A percentile compares a stretch with the other conserved stretches of the same genome.
Conservation (phyloP, 371 early-diverging fungal species). For the Sporodiniella umbellata region DNA sequence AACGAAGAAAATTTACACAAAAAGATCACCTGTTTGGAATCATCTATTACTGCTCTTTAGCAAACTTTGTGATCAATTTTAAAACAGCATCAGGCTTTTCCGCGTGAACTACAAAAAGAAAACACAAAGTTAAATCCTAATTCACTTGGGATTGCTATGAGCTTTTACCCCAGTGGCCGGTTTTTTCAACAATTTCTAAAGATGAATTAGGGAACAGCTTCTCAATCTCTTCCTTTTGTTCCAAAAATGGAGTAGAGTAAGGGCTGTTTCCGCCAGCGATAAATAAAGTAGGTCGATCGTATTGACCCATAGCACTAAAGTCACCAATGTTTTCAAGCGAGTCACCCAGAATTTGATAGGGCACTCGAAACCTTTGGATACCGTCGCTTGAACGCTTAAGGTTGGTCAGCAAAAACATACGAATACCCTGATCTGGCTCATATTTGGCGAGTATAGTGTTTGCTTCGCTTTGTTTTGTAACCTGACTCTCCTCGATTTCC, state of each 20-base stretch:
- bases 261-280: slow-evolving; percentile 73
- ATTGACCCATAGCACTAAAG: slow-evolving; percentile 35
- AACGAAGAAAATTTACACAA: too few relatives aligned
- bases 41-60: slow-evolving; percentile 7
- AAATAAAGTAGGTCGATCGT: slow-evolving; percentile 69
- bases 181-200: slow-evolving; percentile 57
- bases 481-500: slow-evolving; percentile 55
- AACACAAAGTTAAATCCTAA: too few relatives aligned
- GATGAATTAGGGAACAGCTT: slow-evolving; percentile 63
- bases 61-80: slow-evolving; percentile 47
- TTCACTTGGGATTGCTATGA: neutral
- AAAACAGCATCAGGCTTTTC: slow-evolving; percentile 72
- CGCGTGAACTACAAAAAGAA: slow-evolving; percentile 63
- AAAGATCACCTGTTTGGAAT: too few relatives aligned
- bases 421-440: slow-evolving; percentile 57
- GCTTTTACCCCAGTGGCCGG: slow-evolving; percentile 88
- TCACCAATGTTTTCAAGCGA: slow-evolving; percentile 55
- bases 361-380: slow-evolving; percentile 65
- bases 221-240: slow-evolving; percentile 45
- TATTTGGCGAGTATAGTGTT: slow-evolving; percentile 64
- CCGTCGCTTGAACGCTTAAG: slow-evolving; percentile 54
- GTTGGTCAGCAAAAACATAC: slow-evolving; percentile 91
- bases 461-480: slow-evolving; percentile 67
- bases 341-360: slow-evolving; percentile 61
- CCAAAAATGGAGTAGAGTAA: slow-evolving; percentile 53